These are phyloP conservation scores for Podospora sp. DNA, from an alignment of 495 filamentous ascomycete species.

Conservation along the genomic window DNA sequence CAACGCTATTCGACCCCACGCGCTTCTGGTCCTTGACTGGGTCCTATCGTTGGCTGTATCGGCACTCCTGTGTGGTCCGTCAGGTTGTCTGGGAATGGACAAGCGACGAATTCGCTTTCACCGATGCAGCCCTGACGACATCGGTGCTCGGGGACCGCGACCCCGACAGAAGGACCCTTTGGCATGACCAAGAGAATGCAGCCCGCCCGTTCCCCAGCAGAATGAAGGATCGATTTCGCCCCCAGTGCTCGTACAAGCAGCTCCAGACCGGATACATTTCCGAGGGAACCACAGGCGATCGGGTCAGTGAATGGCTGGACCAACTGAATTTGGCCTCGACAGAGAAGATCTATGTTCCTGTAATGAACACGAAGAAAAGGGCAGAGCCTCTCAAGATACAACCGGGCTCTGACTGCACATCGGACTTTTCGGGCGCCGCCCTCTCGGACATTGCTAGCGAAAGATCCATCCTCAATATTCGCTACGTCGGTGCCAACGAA, in stretches of 20 bases:
- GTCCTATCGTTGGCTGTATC: not conserved
- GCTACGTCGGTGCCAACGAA: constrained; percentile 18
- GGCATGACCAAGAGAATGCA: not conserved
- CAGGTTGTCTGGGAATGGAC: not conserved
- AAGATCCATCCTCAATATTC: not conserved
- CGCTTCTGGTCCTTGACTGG: not conserved
- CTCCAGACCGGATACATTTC: not conserved
- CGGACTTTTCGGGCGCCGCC: not conserved
- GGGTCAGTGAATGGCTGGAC: no score
- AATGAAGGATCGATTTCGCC: not conserved
- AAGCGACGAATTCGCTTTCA: no score
- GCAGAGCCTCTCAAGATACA: no score
- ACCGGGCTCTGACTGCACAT: not conserved
- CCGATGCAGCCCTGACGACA: no score
- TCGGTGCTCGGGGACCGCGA: no score
- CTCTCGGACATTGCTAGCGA: not conserved
- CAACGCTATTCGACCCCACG: not conserved
- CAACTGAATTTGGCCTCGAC: no score
- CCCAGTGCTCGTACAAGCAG: not conserved
- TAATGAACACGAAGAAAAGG: no score
- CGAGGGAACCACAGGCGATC: not conserved
- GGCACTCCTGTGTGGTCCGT: not conserved
- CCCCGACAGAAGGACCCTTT: not conserved
- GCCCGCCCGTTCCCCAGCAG: not conserved
- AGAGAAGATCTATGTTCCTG: no score